Percentiles rank a stretch among this genome's conserved stretches.
Evolutionary conservation across 1,139 yeast genomes (phyloP).

Genomic region (Magnusiomyces tetraspermus): DNA sequence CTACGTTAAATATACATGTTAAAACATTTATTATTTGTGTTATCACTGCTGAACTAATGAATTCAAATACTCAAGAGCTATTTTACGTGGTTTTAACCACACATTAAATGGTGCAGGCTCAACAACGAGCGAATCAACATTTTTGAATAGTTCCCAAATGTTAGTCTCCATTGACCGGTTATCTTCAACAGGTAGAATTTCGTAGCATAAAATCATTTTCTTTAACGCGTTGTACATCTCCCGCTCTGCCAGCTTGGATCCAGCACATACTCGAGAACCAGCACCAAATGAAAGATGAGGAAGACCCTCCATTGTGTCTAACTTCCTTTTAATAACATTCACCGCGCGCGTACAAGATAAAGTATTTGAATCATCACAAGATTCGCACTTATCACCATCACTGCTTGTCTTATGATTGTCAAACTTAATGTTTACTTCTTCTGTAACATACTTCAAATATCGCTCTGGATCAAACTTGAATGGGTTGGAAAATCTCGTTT

Average conservation of each 20-base stretch:
- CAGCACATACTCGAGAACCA: slow-evolving; percentile 64
- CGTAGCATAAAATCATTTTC: slow-evolving; percentile 35
- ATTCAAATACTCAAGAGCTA: background rate
- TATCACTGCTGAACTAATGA: no score
- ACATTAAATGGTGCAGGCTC: slow-evolving; percentile 45
- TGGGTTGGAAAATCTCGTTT: slow-evolving; percentile 38
- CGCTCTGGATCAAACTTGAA: slow-evolving; percentile 48
- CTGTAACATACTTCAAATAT: slow-evolving; percentile 37
- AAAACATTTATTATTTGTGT: no score
- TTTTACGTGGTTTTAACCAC: slow-evolving; percentile 6
- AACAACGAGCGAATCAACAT: slow-evolving; percentile 49
- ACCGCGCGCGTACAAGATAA: background rate
- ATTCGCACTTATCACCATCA: background rate
- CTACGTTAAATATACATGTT: no score
- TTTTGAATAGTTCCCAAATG: slow-evolving; percentile 41
- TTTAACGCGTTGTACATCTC: slow-evolving; percentile 47
- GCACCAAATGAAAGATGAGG: slow-evolving; percentile 58
- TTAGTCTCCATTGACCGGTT: slow-evolving; percentile 35
- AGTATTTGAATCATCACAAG: background rate
- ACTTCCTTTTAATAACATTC: background rate
- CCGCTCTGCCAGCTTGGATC: slow-evolving; percentile 50
- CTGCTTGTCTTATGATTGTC: background rate
- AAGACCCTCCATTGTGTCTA: slow-evolving; percentile 23
- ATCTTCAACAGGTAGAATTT: slow-evolving; percentile 30
- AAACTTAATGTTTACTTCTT: background rate